Evolutionary conservation across 805 yeast genomes (phyloP).

Genomic region (Candida coquimbonensis): DNA sequence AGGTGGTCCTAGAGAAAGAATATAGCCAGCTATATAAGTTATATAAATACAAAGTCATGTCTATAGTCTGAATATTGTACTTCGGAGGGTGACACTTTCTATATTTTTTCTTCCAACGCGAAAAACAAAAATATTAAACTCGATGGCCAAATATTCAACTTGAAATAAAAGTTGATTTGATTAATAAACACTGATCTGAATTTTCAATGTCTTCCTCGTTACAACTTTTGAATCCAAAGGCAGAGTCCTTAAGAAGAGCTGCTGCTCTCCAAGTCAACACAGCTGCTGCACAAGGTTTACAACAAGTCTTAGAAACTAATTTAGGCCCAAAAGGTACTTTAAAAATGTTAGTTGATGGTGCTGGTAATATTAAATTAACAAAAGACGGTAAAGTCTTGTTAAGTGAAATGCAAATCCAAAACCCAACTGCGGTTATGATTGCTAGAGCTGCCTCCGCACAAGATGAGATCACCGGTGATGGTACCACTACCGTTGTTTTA

Average conservation of each 20-base stretch:
- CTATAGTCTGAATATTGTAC: too few relatives aligned
- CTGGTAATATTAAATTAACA: slow-evolving; percentile 91
- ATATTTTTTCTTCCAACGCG: not conserved
- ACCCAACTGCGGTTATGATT: slow-evolving; percentile 84
- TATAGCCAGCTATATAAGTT: slow-evolving; percentile 8
- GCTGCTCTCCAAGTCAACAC: slow-evolving; percentile 95
- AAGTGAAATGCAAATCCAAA: slow-evolving; percentile 94
- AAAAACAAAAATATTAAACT: not conserved
- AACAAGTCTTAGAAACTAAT: slow-evolving; percentile 84
- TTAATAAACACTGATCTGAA: not conserved
- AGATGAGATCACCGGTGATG: slow-evolving; percentile 99
- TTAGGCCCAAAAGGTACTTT: slow-evolving; percentile 96
- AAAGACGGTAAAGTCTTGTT: slow-evolving; percentile 94
- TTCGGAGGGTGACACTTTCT: not conserved
- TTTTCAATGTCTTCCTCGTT: slow-evolving; percentile 49
- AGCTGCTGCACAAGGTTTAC: slow-evolving; percentile 94
- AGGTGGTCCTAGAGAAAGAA: slow-evolving; percentile 74
- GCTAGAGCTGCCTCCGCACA: slow-evolving; percentile 98
- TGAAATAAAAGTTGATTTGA: not conserved
- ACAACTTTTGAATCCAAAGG: slow-evolving; percentile 92
- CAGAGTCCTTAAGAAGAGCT: slow-evolving; percentile 91
- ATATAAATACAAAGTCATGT: not conserved
- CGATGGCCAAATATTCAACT: slow-evolving; percentile 1
- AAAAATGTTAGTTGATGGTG: slow-evolving; percentile 94
- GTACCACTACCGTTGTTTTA: slow-evolving; percentile 92